Percentiles rank a stretch among this genome's conserved stretches.
Evolutionary conservation across 208 protist species (phyloP).

Genomic region (Wallacemonas sp.): DNA sequence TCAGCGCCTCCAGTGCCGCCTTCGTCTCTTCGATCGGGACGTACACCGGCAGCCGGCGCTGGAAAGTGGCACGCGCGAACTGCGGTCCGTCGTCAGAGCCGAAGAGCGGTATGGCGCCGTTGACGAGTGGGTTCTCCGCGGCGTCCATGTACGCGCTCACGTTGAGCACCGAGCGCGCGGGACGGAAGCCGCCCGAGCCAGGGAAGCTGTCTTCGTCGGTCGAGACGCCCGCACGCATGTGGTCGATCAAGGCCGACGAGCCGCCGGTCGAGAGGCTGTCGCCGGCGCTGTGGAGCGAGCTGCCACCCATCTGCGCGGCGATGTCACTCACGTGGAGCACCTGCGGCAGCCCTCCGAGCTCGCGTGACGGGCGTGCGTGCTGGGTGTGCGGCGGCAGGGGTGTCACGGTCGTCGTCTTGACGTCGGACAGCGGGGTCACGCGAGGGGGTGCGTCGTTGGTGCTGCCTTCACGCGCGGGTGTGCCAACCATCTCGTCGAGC

Average conservation of each 20-base stretch:
- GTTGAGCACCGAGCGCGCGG: slow-evolving; percentile 23
- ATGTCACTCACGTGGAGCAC: slow-evolving; percentile 2
- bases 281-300: not conserved
- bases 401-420: too few relatives aligned
- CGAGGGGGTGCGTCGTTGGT: too few relatives aligned
- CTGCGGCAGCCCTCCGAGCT: slow-evolving; percentile 4
- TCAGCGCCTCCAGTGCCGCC: slow-evolving; percentile 21
- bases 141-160: slow-evolving; percentile 26
- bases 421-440: too few relatives aligned
- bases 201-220: not conserved
- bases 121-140: slow-evolving; percentile 13
- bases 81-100: slow-evolving; percentile 31
- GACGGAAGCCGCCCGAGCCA: slow-evolving; percentile 5
- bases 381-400: too few relatives aligned
- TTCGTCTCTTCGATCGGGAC: slow-evolving; percentile 25
- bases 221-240: not conserved
- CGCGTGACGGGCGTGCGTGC: not conserved
- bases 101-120: slow-evolving; percentile 26
- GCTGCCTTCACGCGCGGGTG: too few relatives aligned
- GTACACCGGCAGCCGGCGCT: slow-evolving; percentile 41
- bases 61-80: slow-evolving; percentile 34
- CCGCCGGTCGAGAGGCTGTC: not conserved
- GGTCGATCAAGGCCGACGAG: not conserved
- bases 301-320: not conserved
- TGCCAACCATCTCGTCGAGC: too few relatives aligned